Base-by-base conservation (phyloP, 1,139 yeast genomes). In the Nakaseomyces glabratus region DNA sequence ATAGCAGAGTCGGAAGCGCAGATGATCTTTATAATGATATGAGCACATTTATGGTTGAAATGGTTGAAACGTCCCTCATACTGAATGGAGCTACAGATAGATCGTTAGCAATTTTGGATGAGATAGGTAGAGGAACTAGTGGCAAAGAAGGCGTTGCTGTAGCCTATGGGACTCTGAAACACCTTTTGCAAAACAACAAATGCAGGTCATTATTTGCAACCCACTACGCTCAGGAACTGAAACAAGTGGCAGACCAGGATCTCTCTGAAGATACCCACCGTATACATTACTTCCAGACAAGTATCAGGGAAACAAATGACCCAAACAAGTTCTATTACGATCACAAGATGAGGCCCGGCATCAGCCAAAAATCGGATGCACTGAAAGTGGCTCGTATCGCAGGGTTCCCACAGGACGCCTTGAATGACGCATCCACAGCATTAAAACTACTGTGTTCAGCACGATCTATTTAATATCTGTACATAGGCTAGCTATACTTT, bases 31-130 rank as follows among this genome's bases (percentile, higher is more conserved):
- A 69, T 52, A 75, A 84, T 40, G 93, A 88, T 45, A 69, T 86
- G 58, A 82, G 95, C 44, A 88, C 98, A 0, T 90, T 90, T 51
- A 86, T 90, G 97, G 95, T 88, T 11, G 97, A 90, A 49, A 88
- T 90, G 97, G 72, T 84, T n/a, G 98, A 90, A 52, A 84, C 95
- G 0, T 79, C 94, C 17, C 69, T 73, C 42, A 86, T 90, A 24
- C 60, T 90, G 36, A 67, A 71, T 32, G 73, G 82, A 40, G 93
- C 97, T 1, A 85, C 97, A 0, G 52, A 66, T 0, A 59, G 68
- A 28, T 86, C 97, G 0, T 60, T 90, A 43, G 95, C 95, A 0
- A 81, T 90, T 20, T 73, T 90, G 31, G 98, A 90, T 60, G 98
- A 90, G 49, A 78, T 90, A n/a, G 98, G 98, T 0, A 66, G 98